Base-by-base conservation (phyloP, 1,284 basidiomycete species). In the Ustilago lituana region DNA sequence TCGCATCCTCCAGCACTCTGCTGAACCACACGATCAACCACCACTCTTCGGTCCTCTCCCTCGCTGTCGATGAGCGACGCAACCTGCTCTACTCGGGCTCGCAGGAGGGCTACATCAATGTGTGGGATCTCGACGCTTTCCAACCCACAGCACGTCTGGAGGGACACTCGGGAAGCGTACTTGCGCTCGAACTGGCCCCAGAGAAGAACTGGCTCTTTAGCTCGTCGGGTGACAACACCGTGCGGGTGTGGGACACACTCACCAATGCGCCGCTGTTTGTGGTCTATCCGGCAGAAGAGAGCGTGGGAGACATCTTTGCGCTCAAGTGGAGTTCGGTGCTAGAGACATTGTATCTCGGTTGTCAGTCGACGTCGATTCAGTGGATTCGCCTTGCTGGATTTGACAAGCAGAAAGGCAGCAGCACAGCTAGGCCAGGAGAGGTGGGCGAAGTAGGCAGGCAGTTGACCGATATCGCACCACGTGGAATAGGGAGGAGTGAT, bases 161-260 rank as follows among this genome's bases (percentile, higher is more conserved):
- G 1, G 94, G 94, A 0, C 94, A 98, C 76, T 89, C 89, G 0
- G 91, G 90, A 9, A 91, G 90, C 56, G 90, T 97, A 0, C 86
- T 98, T 14, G 89, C 90, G 3, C 85, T 98, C 27, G 89, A 91
- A 72, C 86, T 92, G 54, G 90, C 90, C 3, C 83, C 87, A 39
- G 89, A 37, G 88, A 65, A 65, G 27, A 58, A 55, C 14, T 78
- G 73, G 68, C 59, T 78, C 20, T 78, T 77, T 27, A 73, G 66
- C 53, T 69, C 73, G 3, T 73, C 69, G 0, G 77, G 77, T 5
- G 81, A 82, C 59, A 71, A 69, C 40, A 76, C 62, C 22, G 72
- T 67, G 4, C 77, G 93, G 89, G 87, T 96, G 37, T 97, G 94
- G 94, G 91, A 88, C 41, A 91, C 92, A 0, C 83, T 84, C 4